Evolutionary conservation across 1,284 basidiomycete species (phyloP).

Genomic region (Cutaneotrichosporon cavernicola): DNA sequence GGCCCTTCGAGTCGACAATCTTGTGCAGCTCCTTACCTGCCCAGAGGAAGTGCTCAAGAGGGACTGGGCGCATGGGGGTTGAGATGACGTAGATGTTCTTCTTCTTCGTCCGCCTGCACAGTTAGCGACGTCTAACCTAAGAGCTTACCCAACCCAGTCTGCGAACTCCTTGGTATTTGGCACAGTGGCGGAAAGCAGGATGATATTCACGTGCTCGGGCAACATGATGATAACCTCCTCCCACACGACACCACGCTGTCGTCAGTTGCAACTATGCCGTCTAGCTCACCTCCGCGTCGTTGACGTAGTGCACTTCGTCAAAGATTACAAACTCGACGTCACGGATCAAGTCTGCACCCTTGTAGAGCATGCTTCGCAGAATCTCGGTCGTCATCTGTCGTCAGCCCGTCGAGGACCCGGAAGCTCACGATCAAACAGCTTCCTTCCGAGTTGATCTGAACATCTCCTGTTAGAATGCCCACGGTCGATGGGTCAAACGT

Average conservation of each 20-base stretch:
- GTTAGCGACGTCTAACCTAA: constrained; percentile 5
- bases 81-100: constrained; percentile 99
- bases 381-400: constrained; percentile 93
- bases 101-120: constrained; percentile 86
- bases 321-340: constrained; percentile 99
- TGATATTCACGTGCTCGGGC: constrained; percentile 94
- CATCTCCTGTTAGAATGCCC: constrained; percentile 96
- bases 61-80: constrained; percentile 92
- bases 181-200: constrained; percentile 94
- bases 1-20: constrained; percentile 81
- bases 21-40: constrained; percentile 88
- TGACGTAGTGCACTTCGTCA: constrained; percentile 99
- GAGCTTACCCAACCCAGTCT: constrained; percentile 94
- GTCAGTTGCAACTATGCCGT: constrained; percentile 12
- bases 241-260: constrained; percentile 92
- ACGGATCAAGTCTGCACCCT: constrained; percentile 95
- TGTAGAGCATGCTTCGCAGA: constrained; percentile 95
- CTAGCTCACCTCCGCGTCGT: constrained; percentile 84
- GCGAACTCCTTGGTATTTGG: constrained; percentile 99
- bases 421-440: constrained; percentile 76
- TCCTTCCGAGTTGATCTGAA: constrained; percentile 98
- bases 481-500: constrained; percentile 90
- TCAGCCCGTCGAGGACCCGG: not conserved
- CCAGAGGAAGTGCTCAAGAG: constrained; percentile 95
- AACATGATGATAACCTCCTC: constrained; percentile 99